Conservation (phyloP, 495 filamentous ascomycete genomes). For the Viridothelium virens region DNA sequence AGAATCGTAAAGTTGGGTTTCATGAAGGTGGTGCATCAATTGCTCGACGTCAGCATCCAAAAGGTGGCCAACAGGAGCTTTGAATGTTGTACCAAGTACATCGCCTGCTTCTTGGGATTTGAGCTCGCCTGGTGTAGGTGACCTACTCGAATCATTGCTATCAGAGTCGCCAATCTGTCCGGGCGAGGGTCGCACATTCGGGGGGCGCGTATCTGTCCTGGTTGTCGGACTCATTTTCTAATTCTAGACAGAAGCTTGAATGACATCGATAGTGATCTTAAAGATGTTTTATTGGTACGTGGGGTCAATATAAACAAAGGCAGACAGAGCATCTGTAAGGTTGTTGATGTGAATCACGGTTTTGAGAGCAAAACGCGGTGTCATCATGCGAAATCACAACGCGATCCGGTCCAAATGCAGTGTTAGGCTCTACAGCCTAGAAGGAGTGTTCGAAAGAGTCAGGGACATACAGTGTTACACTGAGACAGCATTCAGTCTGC, state of each 20-base stretch:
- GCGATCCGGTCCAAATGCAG: not conserved
- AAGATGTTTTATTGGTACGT: no score
- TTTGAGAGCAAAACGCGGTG: not conserved
- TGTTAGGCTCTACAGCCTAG: not conserved
- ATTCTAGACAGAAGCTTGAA: not conserved
- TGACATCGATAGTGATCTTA: not conserved
- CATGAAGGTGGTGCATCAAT: slow-evolving; percentile 10
- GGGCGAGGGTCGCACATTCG: not conserved
- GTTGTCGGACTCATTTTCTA: not conserved
- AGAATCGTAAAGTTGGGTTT: not conserved
- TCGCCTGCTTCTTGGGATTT: not conserved
- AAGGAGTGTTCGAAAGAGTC: no score
- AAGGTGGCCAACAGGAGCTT: slow-evolving; percentile 6
- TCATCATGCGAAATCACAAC: not conserved
- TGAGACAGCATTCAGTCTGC: not conserved
- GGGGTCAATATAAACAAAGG: not conserved
- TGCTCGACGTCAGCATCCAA: slow-evolving; percentile 14
- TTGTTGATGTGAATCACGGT: not conserved
- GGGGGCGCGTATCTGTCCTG: not conserved
- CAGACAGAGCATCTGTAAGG: not conserved
- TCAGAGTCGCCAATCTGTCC: not conserved
- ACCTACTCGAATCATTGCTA: not conserved
- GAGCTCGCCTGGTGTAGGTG: not conserved
- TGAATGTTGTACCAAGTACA: not conserved
- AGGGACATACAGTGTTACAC: no score